Conservation (phyloP, 2,329 filamentous ascomycete species). For the Aureobasidium melanogenum region DNA sequence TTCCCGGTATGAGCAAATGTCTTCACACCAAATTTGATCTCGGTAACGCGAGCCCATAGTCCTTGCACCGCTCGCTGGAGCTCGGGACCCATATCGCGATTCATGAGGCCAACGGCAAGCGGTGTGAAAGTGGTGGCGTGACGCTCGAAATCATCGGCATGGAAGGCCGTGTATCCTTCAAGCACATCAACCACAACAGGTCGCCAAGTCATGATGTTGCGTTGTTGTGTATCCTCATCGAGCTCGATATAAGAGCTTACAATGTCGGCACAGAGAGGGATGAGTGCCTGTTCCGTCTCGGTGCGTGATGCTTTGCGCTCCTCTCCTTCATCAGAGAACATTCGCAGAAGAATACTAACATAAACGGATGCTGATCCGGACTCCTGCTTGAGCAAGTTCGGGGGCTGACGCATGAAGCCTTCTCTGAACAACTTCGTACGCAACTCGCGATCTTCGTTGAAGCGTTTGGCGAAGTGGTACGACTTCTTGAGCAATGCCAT, state of each 20-base stretch:
- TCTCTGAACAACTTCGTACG: conserved; percentile 91
- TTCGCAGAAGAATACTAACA: conserved; percentile 87
- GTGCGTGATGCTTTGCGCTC: conserved; percentile 70
- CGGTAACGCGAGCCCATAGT: conserved; percentile 73
- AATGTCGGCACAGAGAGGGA: conserved; percentile 93
- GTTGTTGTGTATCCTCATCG: conserved; percentile 92
- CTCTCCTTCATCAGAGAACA: conserved; percentile 85
- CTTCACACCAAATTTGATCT: conserved; percentile 48
- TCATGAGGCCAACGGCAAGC: conserved; percentile 70
- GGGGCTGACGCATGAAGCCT: conserved; percentile 99
- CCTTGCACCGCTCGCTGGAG: conserved; percentile 68
- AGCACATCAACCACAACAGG: conserved; percentile 95
- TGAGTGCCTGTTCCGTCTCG: conserved; percentile 83
- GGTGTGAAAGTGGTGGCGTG: conserved; percentile 82
- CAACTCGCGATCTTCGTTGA: conserved; percentile 95
- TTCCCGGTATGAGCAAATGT: background rate
- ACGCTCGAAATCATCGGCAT: conserved; percentile 65
- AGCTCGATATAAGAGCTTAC: conserved; percentile 75
- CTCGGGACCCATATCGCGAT: conserved; percentile 71
- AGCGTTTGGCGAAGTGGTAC: conserved; percentile 91
- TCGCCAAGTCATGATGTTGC: conserved; percentile 94
- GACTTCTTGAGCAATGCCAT: conserved; percentile 94
- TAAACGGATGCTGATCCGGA: conserved; percentile 88
- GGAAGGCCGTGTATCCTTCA: conserved; percentile 83
- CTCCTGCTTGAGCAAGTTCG: conserved; percentile 96